A percentile compares a stretch with the other conserved stretches of the same genome.
Conservation (phyloP, 139 green algal genomes). For the Chlorella sp. region DNA sequence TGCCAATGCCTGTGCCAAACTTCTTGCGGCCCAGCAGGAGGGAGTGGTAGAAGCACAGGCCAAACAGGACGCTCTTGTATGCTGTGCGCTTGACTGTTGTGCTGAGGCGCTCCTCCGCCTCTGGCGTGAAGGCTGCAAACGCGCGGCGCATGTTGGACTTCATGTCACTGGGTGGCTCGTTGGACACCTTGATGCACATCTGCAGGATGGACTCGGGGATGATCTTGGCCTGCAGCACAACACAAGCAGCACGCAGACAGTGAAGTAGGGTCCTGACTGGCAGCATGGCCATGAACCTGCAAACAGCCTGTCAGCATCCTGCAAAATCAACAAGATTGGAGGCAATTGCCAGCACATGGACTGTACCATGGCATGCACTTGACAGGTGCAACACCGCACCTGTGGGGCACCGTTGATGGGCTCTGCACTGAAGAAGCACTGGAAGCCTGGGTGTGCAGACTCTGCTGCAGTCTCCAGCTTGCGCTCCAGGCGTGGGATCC, state of each 20-base stretch:
- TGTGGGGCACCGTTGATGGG: constrained; percentile 83
- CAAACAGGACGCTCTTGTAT: constrained; percentile 74
- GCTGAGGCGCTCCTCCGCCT: constrained; percentile 50
- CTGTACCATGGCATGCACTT: too few species aligned
- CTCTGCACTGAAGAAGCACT: constrained; percentile 87
- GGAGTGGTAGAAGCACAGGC: constrained; percentile 87
- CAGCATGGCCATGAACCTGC: too few species aligned
- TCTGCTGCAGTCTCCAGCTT: constrained; percentile 80
- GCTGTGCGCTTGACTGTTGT: constrained; percentile 58
- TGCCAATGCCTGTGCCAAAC: constrained; percentile 80
- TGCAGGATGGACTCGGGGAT: constrained; percentile 80
- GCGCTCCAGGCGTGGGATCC: constrained; percentile 77
- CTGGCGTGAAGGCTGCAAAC: constrained; percentile 63
- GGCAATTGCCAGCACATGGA: too few species aligned
- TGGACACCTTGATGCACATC: constrained; percentile 67
- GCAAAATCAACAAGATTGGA: too few species aligned
- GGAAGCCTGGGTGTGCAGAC: constrained; percentile 75
- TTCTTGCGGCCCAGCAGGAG: constrained; percentile 85
- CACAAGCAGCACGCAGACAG: too few species aligned
- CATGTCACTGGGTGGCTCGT: constrained; percentile 85
- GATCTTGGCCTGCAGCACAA: constrained; percentile 69
- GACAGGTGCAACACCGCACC: too few species aligned
- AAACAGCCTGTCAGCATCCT: too few species aligned
- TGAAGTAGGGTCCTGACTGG: too few species aligned
- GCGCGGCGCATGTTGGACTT: constrained; percentile 81